Evolutionary conservation across 768 basidiomycete species (phyloP), one percentile per base, ranked within the genome.

Genomic region (Tylopilus vinaceipallidus): DNA sequence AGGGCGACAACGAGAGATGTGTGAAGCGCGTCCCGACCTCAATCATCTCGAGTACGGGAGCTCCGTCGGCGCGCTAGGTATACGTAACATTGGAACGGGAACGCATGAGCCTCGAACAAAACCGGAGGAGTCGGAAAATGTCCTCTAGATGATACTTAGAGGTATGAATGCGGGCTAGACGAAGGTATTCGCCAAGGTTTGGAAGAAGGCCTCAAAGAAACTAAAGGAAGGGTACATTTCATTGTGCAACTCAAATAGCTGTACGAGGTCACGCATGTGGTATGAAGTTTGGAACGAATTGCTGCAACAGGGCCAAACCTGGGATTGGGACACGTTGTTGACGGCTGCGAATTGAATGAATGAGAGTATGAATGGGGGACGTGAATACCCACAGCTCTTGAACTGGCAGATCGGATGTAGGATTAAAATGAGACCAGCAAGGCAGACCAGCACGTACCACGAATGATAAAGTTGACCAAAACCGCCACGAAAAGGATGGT

Each of bases 401-500:
- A 19, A 86, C 84, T 86, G 52, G 8, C 19, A 2, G 50, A 37
- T 20, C 34, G 41, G 20, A 43, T 38, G n/a, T 27, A 11, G 20
- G 47, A 54, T 52, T 14, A 57, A 50, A 42, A 17, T n/a, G 47
- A 19, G 14, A 41, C 45, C 17, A 6, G 3, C n/a, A 11, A 12
- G 38, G 17, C 44, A 55, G 38, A 26, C n/a, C 11, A 38, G 37
- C 19, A 71, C 81, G 55, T 59, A 91, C 90, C 85, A 71, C 95
- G 84, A 51, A 95, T 75, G 53, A 91, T 59, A 63, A 98, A 97
- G 69, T 98, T 98, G 41, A 82, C 78, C 24, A 95, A 77, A 8
- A 99, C 79, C 8, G 92, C 97, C 39, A 86, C 68, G 74, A 99
- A 98, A 14, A 99, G 80, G 12, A 86, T 73, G 6, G 79, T 71